A percentile compares a stretch with the other conserved stretches of the same genome.
phyloP scores from a whole-genome alignment of 2,329 filamentous ascomycete genomes.

The Diplodia seriata region DNA sequence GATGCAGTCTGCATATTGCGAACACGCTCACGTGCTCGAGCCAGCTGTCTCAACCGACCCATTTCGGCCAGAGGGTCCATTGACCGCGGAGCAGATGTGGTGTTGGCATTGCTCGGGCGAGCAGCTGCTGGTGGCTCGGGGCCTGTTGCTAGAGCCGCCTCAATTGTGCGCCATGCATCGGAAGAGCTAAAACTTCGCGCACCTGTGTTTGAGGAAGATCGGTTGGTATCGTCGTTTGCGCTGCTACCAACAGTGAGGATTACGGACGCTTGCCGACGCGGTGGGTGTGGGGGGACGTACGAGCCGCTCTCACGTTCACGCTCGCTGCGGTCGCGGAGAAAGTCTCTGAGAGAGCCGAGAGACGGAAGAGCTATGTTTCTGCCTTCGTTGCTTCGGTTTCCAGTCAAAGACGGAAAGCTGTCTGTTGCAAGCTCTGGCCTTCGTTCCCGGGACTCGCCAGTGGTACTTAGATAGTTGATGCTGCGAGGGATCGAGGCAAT shows the following conservation, averaged over 20 bases:
- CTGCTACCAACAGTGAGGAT: slow-evolving; percentile 41
- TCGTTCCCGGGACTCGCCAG: neutral
- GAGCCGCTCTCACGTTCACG: slow-evolving; percentile 26
- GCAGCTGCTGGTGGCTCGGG: slow-evolving; percentile 37
- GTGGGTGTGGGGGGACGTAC: slow-evolving; percentile 35
- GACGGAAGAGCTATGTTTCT: slow-evolving; percentile 30
- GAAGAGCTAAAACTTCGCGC: slow-evolving; percentile 44
- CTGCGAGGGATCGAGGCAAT: slow-evolving; percentile 46
- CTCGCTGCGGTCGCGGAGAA: slow-evolving; percentile 32
- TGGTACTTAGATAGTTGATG: slow-evolving; percentile 49
- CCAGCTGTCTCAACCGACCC: slow-evolving; percentile 46
- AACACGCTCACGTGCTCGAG: slow-evolving; percentile 47
- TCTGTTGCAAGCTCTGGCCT: slow-evolving; percentile 10
- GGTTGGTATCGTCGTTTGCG: slow-evolving; percentile 40
- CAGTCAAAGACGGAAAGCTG: slow-evolving; percentile 29
- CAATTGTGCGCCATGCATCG: slow-evolving; percentile 58
- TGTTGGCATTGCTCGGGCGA: slow-evolving; percentile 12
- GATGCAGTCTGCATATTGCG: slow-evolving; percentile 39
- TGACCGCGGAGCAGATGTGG: slow-evolving; percentile 18
- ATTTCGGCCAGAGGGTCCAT: slow-evolving; percentile 43
- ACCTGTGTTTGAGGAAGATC: slow-evolving; percentile 24
- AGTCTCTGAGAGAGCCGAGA: slow-evolving; percentile 34
- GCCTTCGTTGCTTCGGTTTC: slow-evolving; percentile 7
- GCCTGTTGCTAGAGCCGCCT: slow-evolving; percentile 53
- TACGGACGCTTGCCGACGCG: slow-evolving; percentile 51